Conservation (phyloP, 1,284 basidiomycete genomes). For the Cutaneotrichosporon dermatis region DNA sequence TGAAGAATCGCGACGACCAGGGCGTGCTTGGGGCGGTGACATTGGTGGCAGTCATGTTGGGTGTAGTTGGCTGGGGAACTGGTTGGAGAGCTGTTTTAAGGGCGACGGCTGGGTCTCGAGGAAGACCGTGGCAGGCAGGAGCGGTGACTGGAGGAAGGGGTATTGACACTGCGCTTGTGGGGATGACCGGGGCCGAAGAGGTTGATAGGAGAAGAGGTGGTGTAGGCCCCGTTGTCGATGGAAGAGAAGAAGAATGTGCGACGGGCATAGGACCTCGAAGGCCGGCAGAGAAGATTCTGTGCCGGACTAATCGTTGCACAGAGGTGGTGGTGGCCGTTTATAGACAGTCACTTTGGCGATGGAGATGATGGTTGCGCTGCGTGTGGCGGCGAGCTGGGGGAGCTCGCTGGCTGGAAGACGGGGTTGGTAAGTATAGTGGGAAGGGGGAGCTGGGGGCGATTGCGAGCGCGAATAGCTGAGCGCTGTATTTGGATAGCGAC, state of each 20-base stretch:
- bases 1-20: slow-evolving; percentile 11
- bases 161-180: neutral
- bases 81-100: too few species aligned
- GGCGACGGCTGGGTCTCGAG: neutral
- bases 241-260: neutral
- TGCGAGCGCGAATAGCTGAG: too few species aligned
- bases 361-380: too few species aligned
- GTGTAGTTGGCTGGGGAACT: neutral
- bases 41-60: neutral
- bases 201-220: neutral
- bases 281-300: neutral
- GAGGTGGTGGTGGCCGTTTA: neutral
- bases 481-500: too few species aligned
- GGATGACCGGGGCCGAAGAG: neutral
- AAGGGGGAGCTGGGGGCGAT: too few species aligned
- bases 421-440: too few species aligned
- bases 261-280: neutral
- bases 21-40: slow-evolving; percentile 1
- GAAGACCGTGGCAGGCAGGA: too few species aligned
- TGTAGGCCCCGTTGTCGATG: neutral
- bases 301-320: neutral
- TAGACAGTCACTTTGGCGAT: neutral
- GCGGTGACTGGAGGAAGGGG: neutral
- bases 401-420: too few species aligned
- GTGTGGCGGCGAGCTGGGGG: too few species aligned